Conservation (phyloP, 2,329 filamentous ascomycete species). For the Hysterium pulicare region DNA sequence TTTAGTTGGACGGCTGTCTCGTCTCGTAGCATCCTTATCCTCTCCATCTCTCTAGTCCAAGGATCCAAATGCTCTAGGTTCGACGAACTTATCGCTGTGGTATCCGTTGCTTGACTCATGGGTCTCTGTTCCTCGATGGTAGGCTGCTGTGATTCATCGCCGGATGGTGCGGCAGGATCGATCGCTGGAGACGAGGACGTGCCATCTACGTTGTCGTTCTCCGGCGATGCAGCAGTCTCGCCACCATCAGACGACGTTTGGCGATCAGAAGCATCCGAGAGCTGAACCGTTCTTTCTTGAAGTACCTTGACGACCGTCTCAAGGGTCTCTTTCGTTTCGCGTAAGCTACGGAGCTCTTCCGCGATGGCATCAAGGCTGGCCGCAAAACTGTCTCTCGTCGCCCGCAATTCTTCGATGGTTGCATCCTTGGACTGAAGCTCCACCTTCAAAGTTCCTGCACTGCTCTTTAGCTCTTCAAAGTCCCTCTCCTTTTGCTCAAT, state of each 20-base stretch:
- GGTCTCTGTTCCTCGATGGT: slow-evolving; percentile 10
- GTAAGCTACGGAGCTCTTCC: slow-evolving; percentile 24
- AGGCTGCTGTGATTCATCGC: too few species aligned
- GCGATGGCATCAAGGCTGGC: slow-evolving; percentile 24
- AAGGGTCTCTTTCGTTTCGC: slow-evolving; percentile 30
- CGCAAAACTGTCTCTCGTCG: slow-evolving; percentile 21
- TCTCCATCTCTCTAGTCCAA: slow-evolving; percentile 33
- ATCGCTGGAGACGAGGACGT: not conserved
- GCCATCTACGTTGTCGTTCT: not conserved
- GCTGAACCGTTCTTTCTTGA: slow-evolving; percentile 25
- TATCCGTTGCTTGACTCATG: slow-evolving; percentile 13
- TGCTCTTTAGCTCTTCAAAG: slow-evolving; percentile 18
- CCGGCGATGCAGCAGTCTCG: not conserved
- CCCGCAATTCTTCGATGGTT: slow-evolving; percentile 24
- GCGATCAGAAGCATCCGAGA: slow-evolving; percentile 26
- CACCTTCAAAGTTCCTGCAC: slow-evolving; percentile 18
- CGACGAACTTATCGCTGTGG: not conserved
- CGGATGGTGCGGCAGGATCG: not conserved
- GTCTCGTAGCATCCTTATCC: slow-evolving; percentile 30
- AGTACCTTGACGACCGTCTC: slow-evolving; percentile 27
- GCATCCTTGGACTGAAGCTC: slow-evolving; percentile 25
- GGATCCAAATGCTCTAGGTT: slow-evolving; percentile 19
- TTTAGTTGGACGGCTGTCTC: slow-evolving; percentile 32
- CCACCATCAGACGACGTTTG: slow-evolving; percentile 10
- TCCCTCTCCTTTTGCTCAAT: slow-evolving; percentile 24